These are phyloP conservation scores for Musa balbisiana DNA, from an alignment of 202 grass and related monocot genomes.

Conservation along the genomic window DNA sequence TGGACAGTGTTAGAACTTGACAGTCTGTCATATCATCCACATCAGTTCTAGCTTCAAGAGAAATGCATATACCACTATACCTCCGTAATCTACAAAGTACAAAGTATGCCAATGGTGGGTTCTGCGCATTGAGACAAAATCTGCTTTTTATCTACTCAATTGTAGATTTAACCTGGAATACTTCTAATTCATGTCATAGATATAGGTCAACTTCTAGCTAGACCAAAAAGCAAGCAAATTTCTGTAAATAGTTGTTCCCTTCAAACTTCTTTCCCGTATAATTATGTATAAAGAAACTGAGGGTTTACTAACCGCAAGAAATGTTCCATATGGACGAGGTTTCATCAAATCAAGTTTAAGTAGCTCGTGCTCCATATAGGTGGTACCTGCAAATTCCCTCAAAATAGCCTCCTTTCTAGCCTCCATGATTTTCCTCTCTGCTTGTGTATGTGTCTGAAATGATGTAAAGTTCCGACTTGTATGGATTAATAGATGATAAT, in stretches of 20 bases:
- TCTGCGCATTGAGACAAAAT: neutral
- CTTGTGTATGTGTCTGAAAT: slow-evolving; percentile 91
- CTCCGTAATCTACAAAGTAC: neutral
- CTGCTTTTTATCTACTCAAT: neutral
- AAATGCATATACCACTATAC: neutral
- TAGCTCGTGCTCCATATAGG: slow-evolving; percentile 51
- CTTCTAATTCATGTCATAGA: neutral
- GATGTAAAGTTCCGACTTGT: neutral
- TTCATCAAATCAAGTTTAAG: slow-evolving; percentile 58
- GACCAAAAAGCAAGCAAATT: neutral
- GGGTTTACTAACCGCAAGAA: slow-evolving; percentile 61
- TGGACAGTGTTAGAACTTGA: too few species aligned
- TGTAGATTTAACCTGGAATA: neutral
- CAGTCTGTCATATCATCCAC: too few species aligned
- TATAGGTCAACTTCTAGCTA: neutral
- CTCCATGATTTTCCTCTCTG: slow-evolving; percentile 91
- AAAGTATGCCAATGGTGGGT: neutral
- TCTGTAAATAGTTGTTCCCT: neutral
- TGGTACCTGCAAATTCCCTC: slow-evolving; percentile 41
- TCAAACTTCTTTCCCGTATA: neutral
- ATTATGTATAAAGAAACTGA: slow-evolving; percentile 8
- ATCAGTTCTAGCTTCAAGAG: too few species aligned
- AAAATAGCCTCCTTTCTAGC: slow-evolving; percentile 64
- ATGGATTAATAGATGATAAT: neutral
- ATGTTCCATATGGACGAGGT: slow-evolving; percentile 61